A percentile compares a stretch with the other conserved stretches of the same genome.
Evolutionary conservation across 371 early-diverging fungal species (phyloP).

Genomic region (Actinomortierella wolfii): DNA sequence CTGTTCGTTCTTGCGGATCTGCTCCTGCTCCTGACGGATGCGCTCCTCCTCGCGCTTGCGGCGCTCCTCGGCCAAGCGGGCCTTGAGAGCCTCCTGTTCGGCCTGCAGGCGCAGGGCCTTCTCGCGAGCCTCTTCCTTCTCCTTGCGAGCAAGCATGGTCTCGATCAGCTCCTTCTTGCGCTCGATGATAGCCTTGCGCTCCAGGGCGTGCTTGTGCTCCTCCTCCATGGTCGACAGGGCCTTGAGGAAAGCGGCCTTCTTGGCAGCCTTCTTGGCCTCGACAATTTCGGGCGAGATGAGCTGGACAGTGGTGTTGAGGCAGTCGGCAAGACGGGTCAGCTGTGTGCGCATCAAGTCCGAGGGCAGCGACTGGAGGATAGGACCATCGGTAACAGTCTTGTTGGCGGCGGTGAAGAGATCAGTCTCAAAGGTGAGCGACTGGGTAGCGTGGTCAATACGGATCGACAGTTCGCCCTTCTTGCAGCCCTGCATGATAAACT

Average conservation of each 20-base stretch:
- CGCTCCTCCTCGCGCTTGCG: constrained; percentile 87
- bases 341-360: constrained; percentile 88
- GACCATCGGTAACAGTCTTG: constrained; percentile 74
- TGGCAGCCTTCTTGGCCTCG: constrained; percentile 65
- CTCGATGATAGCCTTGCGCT: constrained; percentile 86
- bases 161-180: constrained; percentile 92
- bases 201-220: constrained; percentile 81
- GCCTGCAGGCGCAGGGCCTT: constrained; percentile 70
- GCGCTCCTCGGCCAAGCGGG: constrained; percentile 84
- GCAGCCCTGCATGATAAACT: constrained; percentile 97
- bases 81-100: constrained; percentile 88
- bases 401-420: constrained; percentile 78
- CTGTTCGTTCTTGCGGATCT: constrained; percentile 86
- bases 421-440: constrained; percentile 89
- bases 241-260: constrained; percentile 64
- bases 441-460: constrained; percentile 92
- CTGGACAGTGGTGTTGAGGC: constrained; percentile 82
- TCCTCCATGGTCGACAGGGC: constrained; percentile 74
- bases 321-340: constrained; percentile 74
- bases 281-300: constrained; percentile 83
- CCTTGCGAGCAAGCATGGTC: constrained; percentile 75
- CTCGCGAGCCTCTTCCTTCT: constrained; percentile 81
- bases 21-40: constrained; percentile 74
- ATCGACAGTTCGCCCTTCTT: constrained; percentile 94
- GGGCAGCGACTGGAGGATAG: constrained; percentile 86